Evolutionary conservation across 768 basidiomycete species (phyloP).

Genomic region (Agaricus sinodeliciosus): DNA sequence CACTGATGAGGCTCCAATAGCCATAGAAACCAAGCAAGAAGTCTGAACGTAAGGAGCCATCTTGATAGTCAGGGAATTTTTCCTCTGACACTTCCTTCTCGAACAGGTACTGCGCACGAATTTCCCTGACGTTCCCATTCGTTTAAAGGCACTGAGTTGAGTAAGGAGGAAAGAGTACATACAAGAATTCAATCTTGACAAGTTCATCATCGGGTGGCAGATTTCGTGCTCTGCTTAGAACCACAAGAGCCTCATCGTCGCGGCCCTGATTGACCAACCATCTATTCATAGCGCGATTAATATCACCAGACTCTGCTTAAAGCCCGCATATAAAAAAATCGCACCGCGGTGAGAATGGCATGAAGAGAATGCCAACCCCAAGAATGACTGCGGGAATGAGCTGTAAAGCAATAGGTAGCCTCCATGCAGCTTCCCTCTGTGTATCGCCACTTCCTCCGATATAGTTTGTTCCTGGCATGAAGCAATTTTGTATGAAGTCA

Average conservation of each 20-base stretch:
- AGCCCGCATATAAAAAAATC: conserved; percentile 4
- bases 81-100: conserved; percentile 56
- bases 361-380: conserved; percentile 62
- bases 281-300: conserved; percentile 22
- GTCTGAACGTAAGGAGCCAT: conserved; percentile 47
- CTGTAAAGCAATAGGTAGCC: conserved; percentile 68
- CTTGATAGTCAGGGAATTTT: conserved; percentile 59
- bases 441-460: conserved; percentile 54
- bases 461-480: conserved; percentile 55
- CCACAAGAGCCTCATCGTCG: conserved; percentile 64
- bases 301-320: neutral
- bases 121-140: conserved; percentile 37
- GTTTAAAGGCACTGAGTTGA: neutral
- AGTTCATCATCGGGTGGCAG: conserved; percentile 53
- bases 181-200: conserved; percentile 72
- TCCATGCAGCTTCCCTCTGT: conserved; percentile 69
- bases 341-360: conserved; percentile 75
- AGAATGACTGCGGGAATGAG: conserved; percentile 69
- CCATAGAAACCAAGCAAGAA: conserved; percentile 56
- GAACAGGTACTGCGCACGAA: conserved; percentile 67
- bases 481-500: conserved; percentile 27
- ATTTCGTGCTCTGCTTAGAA: conserved; percentile 53
- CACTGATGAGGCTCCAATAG: conserved; percentile 55
- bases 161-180: conserved; percentile 16
- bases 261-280: conserved; percentile 77